Conservation (phyloP, 352 stramenopile species). For the Phytophthora pini region DNA sequence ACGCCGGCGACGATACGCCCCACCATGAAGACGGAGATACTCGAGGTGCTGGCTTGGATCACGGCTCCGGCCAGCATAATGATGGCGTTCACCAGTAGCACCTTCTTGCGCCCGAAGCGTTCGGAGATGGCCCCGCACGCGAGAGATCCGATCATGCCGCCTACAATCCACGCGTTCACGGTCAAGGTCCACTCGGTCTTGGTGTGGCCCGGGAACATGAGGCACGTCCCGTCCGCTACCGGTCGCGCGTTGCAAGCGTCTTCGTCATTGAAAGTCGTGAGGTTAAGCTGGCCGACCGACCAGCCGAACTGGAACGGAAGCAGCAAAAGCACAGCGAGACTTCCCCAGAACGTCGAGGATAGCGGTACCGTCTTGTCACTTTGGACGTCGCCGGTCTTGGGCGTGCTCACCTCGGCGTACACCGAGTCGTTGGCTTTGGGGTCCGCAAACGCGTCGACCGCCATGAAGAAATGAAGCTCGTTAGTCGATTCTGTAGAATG, state of each 20-base stretch:
- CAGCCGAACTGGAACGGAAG: slow-evolving; percentile 46
- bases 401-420: slow-evolving; percentile 21
- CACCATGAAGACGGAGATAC: slow-evolving; percentile 41
- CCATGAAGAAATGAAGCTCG: slow-evolving; percentile 4
- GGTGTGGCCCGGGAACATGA: slow-evolving; percentile 33
- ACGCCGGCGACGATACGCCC: slow-evolving; percentile 48
- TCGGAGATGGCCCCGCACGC: slow-evolving; percentile 42
- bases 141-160: slow-evolving; percentile 59
- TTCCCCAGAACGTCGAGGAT: slow-evolving; percentile 50
- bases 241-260: slow-evolving; percentile 49
- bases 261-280: slow-evolving; percentile 41
- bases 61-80: slow-evolving; percentile 46
- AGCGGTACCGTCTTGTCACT: slow-evolving; percentile 12
- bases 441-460: not conserved
- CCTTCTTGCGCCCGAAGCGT: slow-evolving; percentile 47
- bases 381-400: slow-evolving; percentile 11
- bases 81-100: slow-evolving; percentile 34
- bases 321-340: slow-evolving; percentile 51
- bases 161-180: slow-evolving; percentile 65
- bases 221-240: slow-evolving; percentile 33
- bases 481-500: not conserved
- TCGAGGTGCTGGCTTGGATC: slow-evolving; percentile 42
- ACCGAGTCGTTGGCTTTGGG: slow-evolving; percentile 11
- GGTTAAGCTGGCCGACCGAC: slow-evolving; percentile 61
- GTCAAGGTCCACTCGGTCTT: slow-evolving; percentile 52